Evolutionary conservation across 1,284 basidiomycete species (phyloP), one percentile per base, ranked within the genome.

Genomic region (Rhizoctonia solani): DNA sequence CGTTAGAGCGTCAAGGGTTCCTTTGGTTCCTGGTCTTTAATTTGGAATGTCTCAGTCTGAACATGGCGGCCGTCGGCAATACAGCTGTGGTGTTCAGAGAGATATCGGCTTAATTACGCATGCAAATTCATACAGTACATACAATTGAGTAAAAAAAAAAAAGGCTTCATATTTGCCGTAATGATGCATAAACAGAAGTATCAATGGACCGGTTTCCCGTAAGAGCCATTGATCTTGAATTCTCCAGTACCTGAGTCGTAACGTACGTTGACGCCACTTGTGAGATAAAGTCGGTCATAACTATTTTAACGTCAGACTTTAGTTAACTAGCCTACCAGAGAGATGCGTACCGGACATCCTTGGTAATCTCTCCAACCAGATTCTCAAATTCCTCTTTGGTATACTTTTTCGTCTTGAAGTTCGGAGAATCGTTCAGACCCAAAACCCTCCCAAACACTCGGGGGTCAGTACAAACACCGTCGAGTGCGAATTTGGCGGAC

Each of bases 171-270:
- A 39, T 16, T 8, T 8, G 9, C 37, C 37, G n/a, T n/a, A n/a
- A n/a, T n/a, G n/a, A n/a, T n/a, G n/a, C 37, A 16, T 16, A 39
- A 39, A 16, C 16, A 39, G 16, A 8, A 8, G 37, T 16, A 46
- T 46, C n/a, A 46, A 9, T 46, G 37, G 16, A 16, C 37, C 16
- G 6, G 21, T 19, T 46, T 47, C 1, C 58, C 47, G 25, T 63
- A 63, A 14, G 47, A 50, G 11, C 67, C 58, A 4, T 23, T 61
- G 34, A 68, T 16, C 13, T 46, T 65, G 27, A 68, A 68, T 39
- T 65, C 58, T 4, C 58, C 67, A 30, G 41, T 61, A 6, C 41
- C 67, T 4, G 61, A 42, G 42, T 68, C 49, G 58, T 59, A 68
- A 4, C 54, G 21, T 8, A 68, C 32, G n/a, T 44, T 68, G 19